Conservation (phyloP, 2,329 filamentous ascomycete genomes). For the Mycosphaerella sp. region DNA sequence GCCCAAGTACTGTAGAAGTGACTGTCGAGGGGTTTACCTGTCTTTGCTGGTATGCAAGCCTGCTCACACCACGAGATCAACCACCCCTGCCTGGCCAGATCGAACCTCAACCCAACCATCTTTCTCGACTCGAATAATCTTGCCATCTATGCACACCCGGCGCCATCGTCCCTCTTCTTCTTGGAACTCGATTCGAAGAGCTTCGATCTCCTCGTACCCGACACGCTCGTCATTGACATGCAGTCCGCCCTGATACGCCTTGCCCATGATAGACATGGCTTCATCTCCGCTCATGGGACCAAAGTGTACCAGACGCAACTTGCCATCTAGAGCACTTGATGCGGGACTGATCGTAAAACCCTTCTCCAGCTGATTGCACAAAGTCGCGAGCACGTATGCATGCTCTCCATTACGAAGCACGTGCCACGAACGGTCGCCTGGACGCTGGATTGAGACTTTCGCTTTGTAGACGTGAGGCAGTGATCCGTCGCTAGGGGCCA, state of each 20-base stretch:
- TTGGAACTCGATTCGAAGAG: slow-evolving; percentile 57
- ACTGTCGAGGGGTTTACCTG: background rate
- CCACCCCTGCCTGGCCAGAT: slow-evolving; percentile 39
- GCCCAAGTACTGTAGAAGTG: background rate
- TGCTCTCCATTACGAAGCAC: slow-evolving; percentile 46
- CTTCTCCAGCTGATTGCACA: slow-evolving; percentile 76
- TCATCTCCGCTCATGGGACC: slow-evolving; percentile 57
- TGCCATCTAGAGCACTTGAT: slow-evolving; percentile 63
- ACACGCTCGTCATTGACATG: slow-evolving; percentile 54
- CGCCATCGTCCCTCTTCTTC: slow-evolving; percentile 71
- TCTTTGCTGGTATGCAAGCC: background rate
- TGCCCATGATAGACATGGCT: slow-evolving; percentile 69
- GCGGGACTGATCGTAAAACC: slow-evolving; percentile 74
- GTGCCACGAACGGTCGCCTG: slow-evolving; percentile 27
- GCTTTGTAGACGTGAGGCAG: slow-evolving; percentile 53
- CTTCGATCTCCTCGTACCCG: slow-evolving; percentile 63
- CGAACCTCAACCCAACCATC: slow-evolving; percentile 65
- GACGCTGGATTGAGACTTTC: slow-evolving; percentile 41
- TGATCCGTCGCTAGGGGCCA: slow-evolving; percentile 52
- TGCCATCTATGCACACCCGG: slow-evolving; percentile 85
- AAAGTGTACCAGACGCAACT: slow-evolving; percentile 68
- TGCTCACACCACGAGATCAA: slow-evolving; percentile 30
- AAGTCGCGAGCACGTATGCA: slow-evolving; percentile 67
- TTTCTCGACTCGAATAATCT: slow-evolving; percentile 66
- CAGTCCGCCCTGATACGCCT: slow-evolving; percentile 52